A percentile compares a stretch with the other conserved stretches of the same genome.
These are phyloP conservation scores for Durotheca rogersii DNA, from an alignment of 495 filamentous ascomycete genomes.

Conservation along the genomic window DNA sequence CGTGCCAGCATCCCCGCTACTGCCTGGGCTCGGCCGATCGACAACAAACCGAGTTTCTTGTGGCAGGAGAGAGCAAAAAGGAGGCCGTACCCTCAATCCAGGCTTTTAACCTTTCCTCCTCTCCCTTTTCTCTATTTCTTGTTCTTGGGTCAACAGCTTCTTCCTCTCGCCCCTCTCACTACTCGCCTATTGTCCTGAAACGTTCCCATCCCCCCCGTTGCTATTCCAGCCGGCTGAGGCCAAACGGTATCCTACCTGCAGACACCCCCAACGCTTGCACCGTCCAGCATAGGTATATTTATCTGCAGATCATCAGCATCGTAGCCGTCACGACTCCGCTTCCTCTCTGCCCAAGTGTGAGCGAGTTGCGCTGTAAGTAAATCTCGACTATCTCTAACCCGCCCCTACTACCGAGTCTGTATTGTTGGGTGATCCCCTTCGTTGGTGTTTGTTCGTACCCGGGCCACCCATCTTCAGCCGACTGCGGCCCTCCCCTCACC, in stretches of 20 bases:
- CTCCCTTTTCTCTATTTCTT: neutral
- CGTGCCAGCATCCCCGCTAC: constrained; percentile 19
- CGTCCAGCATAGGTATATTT: too few relatives aligned
- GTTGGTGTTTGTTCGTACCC: too few relatives aligned
- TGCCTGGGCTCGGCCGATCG: constrained; percentile 22
- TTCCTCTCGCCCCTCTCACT: too few relatives aligned
- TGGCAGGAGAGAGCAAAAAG: too few relatives aligned
- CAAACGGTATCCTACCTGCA: constrained; percentile 8
- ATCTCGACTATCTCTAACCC: neutral
- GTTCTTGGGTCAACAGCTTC: too few relatives aligned
- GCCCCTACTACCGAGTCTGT: neutral
- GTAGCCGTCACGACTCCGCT: constrained; percentile 19
- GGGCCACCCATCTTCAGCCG: too few relatives aligned
- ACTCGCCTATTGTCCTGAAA: too few relatives aligned
- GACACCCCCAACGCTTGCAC: constrained; percentile 3
- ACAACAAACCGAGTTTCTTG: constrained; percentile 30
- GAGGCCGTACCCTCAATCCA: constrained; percentile 9
- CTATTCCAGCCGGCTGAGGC: too few relatives aligned
- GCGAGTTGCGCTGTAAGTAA: neutral
- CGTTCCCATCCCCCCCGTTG: too few relatives aligned
- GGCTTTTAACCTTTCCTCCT: neutral
- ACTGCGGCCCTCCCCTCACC: too few relatives aligned
- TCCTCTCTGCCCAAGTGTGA: constrained; percentile 5
- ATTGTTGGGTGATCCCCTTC: neutral
- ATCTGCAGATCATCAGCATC: constrained; percentile 20